Conservation (phyloP, 345 rosid species). For the Citrus cavaleriei region DNA sequence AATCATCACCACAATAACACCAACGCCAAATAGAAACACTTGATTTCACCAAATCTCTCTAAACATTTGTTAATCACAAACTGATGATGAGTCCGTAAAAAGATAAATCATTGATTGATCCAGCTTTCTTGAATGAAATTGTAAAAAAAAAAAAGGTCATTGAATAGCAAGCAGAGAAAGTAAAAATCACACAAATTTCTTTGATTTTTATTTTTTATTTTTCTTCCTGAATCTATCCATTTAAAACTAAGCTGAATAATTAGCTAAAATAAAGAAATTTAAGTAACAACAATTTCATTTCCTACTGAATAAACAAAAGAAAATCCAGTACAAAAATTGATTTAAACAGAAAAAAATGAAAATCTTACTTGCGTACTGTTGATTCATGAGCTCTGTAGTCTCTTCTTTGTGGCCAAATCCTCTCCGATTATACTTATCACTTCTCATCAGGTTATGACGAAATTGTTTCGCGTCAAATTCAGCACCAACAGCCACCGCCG, state of each 20-base stretch:
- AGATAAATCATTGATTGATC: not conserved
- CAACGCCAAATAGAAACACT: not conserved
- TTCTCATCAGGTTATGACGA: conserved; percentile 72
- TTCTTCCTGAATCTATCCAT: too few species aligned
- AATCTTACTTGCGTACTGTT: conserved; percentile 71
- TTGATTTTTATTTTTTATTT: not conserved
- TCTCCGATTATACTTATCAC: conserved; percentile 75
- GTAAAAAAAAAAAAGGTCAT: too few species aligned
- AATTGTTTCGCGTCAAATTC: conserved; percentile 79
- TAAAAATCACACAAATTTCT: not conserved
- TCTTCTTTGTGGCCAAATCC: conserved; percentile 90
- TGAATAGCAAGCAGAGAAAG: not conserved
- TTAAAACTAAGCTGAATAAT: not conserved
- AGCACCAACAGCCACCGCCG: conserved; percentile 43
- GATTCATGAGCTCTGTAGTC: conserved; percentile 78
- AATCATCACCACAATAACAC: not conserved
- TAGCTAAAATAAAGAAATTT: not conserved
- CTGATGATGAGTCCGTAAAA: too few species aligned
- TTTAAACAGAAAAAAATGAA: not conserved
- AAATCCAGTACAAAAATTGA: not conserved
- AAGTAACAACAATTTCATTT: not conserved
- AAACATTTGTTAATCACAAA: not conserved
- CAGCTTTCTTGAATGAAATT: not conserved
- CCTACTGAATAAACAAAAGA: not conserved
- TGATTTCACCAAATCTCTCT: not conserved